phyloP scores from a whole-genome alignment of 2,329 filamentous ascomycete genomes.

The Tolypocladium tundrense region DNA sequence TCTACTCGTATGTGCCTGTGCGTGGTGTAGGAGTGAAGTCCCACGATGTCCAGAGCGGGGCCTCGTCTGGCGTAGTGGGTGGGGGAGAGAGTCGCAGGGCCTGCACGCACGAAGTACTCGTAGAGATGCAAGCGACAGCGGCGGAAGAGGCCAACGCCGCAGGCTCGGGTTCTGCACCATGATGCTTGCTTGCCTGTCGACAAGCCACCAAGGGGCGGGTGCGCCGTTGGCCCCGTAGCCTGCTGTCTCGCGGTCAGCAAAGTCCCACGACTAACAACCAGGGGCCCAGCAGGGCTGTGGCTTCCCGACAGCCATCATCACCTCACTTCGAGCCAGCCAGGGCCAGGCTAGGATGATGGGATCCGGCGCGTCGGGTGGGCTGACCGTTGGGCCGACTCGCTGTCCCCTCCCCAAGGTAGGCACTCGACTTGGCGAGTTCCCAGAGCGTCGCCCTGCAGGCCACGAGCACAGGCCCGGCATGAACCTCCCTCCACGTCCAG shows the following conservation, averaged over 20 bases:
- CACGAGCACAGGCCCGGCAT: neutral
- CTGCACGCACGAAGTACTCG: neutral
- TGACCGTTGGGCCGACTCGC: neutral
- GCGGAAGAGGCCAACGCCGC: neutral
- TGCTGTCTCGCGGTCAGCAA: neutral
- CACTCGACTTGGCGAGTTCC: neutral
- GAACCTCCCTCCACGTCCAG: neutral
- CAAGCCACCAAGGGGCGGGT: neutral
- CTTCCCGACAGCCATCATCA: neutral
- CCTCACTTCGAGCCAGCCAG: neutral
- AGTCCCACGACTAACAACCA: neutral
- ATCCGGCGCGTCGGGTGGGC: neutral
- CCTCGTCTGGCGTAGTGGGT: neutral
- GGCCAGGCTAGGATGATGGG: neutral
- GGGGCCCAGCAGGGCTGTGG: neutral
- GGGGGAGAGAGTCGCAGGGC: neutral
- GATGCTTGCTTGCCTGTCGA: neutral
- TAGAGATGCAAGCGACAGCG: neutral
- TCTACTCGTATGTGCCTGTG: neutral
- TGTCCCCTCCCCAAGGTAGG: neutral
- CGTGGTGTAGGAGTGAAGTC: neutral
- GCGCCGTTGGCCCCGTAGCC: neutral
- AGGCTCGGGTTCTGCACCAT: neutral
- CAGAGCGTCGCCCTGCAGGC: neutral
- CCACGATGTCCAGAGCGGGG: neutral